phyloP scores from a whole-genome alignment of 1,284 basidiomycete species.

The Trametes sp. region DNA sequence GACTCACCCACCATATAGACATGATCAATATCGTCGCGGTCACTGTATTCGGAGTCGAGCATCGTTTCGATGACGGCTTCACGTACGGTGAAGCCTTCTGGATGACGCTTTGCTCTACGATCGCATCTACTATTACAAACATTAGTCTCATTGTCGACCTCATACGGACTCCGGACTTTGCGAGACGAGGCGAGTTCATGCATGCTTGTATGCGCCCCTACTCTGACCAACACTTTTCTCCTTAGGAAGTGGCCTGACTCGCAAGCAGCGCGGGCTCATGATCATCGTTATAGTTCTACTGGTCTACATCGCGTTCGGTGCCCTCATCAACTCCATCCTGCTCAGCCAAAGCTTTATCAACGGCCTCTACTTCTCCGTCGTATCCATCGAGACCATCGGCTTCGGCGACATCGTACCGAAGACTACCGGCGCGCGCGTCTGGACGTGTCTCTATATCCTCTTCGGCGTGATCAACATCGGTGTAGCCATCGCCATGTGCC shows the following conservation, averaged over 20 bases:
- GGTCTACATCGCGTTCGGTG: conserved; percentile 76
- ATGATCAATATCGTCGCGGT: conserved; percentile 73
- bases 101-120: conserved; percentile 82
- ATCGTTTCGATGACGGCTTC: conserved; percentile 73
- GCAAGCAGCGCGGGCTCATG: conserved; percentile 80
- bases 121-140: conserved; percentile 73
- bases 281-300: conserved; percentile 81
- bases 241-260: conserved; percentile 79
- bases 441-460: conserved; percentile 63
- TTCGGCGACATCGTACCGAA: conserved; percentile 79
- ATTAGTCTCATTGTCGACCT: conserved; percentile 73
- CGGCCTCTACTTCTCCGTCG: conserved; percentile 74
- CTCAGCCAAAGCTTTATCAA: conserved; percentile 70
- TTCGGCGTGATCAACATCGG: conserved; percentile 71
- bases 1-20: conserved; percentile 47
- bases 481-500: conserved; percentile 69
- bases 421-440: conserved; percentile 57
- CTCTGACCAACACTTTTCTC: background rate
- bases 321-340: conserved; percentile 66
- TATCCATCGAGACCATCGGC: conserved; percentile 78
- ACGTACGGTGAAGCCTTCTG: conserved; percentile 81
- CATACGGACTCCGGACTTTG: conserved; percentile 68
- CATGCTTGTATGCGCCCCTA: background rate
- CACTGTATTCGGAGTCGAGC: conserved; percentile 69
- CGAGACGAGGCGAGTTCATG: conserved; percentile 64